Evolutionary conservation across 1,284 basidiomycete species (phyloP).

Genomic region (Phaffia rhodozyma): DNA sequence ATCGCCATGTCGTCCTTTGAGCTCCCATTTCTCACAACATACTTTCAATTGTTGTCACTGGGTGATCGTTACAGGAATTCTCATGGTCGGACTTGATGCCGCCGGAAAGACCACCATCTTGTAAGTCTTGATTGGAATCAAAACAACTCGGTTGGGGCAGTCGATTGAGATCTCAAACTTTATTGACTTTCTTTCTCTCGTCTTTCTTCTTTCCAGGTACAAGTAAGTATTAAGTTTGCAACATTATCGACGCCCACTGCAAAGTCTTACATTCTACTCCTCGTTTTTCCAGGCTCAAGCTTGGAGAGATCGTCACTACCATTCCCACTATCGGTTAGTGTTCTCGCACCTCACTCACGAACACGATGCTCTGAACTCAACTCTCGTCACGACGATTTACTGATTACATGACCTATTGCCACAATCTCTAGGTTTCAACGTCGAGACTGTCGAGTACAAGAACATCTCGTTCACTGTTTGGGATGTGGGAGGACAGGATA

Average conservation of each 20-base stretch:
- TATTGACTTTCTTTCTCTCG: neutral
- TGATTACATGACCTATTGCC: neutral
- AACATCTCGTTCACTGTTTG: conserved; percentile 85
- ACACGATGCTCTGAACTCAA: conserved; percentile 18
- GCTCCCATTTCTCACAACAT: no score
- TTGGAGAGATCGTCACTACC: conserved; percentile 97
- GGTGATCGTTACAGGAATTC: conserved; percentile 37
- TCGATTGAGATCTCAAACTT: neutral
- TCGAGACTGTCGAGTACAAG: conserved; percentile 89
- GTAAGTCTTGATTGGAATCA: conserved; percentile 38
- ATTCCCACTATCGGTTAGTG: conserved; percentile 93
- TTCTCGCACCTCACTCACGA: neutral
- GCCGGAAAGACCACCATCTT: conserved; percentile 93
- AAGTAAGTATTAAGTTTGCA: conserved; percentile 3
- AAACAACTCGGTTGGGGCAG: no score
- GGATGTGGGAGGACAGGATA: conserved; percentile 81
- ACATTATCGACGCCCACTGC: neutral
- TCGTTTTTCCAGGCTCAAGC: conserved; percentile 62
- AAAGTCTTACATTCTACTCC: neutral
- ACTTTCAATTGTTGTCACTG: no score
- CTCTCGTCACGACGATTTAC: neutral
- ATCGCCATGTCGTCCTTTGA: no score
- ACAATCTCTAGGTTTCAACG: conserved; percentile 75
- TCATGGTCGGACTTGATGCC: conserved; percentile 85
- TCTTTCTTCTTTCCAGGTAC: conserved; percentile 8